Evolutionary conservation across 1,284 basidiomycete genomes (phyloP).

Genomic region (Athelia sp.): DNA sequence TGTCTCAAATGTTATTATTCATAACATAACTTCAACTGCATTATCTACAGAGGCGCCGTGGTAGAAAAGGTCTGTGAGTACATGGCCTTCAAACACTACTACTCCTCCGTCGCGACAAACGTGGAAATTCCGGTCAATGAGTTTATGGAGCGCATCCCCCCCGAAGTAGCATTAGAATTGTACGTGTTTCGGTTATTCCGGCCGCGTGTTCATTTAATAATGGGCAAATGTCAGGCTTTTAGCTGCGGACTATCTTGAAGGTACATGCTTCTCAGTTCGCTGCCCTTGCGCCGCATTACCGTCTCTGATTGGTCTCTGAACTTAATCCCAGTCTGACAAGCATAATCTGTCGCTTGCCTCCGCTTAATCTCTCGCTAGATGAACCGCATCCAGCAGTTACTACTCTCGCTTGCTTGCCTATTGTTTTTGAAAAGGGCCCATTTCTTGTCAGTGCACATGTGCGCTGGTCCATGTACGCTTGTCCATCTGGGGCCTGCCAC

Average conservation of each 20-base stretch:
- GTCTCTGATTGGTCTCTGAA: no score
- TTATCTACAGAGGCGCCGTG: slow-evolving; percentile 53
- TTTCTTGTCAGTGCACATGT: no score
- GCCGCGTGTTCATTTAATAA: neutral
- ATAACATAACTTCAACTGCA: neutral
- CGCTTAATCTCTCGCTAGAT: no score
- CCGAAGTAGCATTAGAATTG: slow-evolving; percentile 81
- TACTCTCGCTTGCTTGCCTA: no score
- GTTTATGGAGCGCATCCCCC: slow-evolving; percentile 71
- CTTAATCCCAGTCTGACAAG: no score
- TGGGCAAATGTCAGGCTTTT: slow-evolving; percentile 47
- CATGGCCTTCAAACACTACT: slow-evolving; percentile 72
- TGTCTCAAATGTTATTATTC: neutral
- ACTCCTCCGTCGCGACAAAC: slow-evolving; percentile 51
- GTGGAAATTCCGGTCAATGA: slow-evolving; percentile 70
- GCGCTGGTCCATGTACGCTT: no score
- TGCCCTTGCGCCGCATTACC: neutral
- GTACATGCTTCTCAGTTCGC: slow-evolving; percentile 27
- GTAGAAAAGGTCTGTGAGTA: slow-evolving; percentile 83
- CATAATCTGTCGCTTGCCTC: no score
- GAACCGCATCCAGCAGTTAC: no score
- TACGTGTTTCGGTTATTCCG: slow-evolving; percentile 35
- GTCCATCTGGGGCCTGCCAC: no score
- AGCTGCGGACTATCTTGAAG: slow-evolving; percentile 72
- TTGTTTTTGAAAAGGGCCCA: no score